Evolutionary conservation across 2,329 filamentous ascomycete species (phyloP).

Genomic region (Sarocladium brachiariae): DNA sequence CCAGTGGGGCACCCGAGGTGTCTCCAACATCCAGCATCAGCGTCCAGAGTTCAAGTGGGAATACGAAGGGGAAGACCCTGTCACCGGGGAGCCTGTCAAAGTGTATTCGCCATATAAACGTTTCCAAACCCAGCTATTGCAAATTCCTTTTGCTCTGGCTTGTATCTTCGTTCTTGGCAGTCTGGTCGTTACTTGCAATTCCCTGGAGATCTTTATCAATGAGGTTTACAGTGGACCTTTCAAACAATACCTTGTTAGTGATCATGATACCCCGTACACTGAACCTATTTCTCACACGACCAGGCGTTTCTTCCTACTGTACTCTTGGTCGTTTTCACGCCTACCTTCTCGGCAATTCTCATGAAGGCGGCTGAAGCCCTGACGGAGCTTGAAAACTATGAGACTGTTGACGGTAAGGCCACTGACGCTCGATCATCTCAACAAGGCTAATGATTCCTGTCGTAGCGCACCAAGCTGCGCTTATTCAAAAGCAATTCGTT

Average conservation of each 20-base stretch:
- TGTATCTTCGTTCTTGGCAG: conserved; percentile 68
- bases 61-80: conserved; percentile 65
- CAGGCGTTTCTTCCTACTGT: conserved; percentile 83
- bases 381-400: conserved; percentile 85
- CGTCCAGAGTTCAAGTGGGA: conserved; percentile 75
- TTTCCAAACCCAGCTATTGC: conserved; percentile 67
- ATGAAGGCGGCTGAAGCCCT: conserved; percentile 70
- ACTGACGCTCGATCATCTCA: background rate
- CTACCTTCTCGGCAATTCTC: conserved; percentile 68
- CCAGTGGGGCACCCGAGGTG: conserved; percentile 81
- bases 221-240: conserved; percentile 88
- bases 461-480: conserved; percentile 67
- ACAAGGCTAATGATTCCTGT: background rate
- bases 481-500: conserved; percentile 90
- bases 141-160: conserved; percentile 75
- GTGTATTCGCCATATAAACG: conserved; percentile 72
- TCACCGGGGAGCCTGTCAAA: conserved; percentile 72
- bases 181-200: conserved; percentile 81
- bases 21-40: conserved; percentile 72
- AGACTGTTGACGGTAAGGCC: conserved; percentile 62
- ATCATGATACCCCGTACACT: background rate
- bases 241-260: conserved; percentile 70
- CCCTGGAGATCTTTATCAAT: conserved; percentile 90
- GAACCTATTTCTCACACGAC: conserved; percentile 7
- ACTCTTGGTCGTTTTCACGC: conserved; percentile 74